Conservation (phyloP, 768 basidiomycete species). For the Termitomyces sp. region DNA sequence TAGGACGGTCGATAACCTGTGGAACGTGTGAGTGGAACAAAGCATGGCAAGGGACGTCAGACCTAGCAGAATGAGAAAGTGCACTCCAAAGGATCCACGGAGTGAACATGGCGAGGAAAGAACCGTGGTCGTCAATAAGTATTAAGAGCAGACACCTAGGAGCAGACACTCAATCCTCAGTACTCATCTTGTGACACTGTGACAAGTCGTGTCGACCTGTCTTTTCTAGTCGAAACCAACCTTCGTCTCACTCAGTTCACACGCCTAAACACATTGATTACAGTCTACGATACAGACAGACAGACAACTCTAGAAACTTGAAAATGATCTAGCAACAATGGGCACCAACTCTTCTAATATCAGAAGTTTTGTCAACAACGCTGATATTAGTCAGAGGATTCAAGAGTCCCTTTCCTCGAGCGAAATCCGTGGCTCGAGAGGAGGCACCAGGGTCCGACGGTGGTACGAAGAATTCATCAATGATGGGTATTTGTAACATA, state of each 20-base stretch:
- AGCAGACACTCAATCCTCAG: too few species aligned
- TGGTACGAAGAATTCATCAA: conserved; percentile 89
- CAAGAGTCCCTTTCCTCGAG: conserved; percentile 80
- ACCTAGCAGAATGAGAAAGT: conserved; percentile 61
- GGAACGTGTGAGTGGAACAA: neutral
- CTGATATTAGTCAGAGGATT: conserved; percentile 43
- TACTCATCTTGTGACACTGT: neutral
- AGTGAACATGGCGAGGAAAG: conserved; percentile 32
- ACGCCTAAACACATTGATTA: neutral
- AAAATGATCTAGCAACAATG: conserved; percentile 10
- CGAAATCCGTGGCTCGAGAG: conserved; percentile 74
- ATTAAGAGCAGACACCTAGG: neutral
- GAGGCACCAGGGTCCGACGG: conserved; percentile 74
- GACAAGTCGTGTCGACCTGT: neutral
- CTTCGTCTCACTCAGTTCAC: neutral
- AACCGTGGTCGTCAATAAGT: neutral
- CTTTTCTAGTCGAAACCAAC: neutral
- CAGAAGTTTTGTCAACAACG: conserved; percentile 16
- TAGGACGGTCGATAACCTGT: conserved; percentile 67
- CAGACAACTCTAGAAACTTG: neutral
- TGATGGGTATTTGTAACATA: conserved; percentile 87
- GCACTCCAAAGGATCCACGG: conserved; percentile 67
- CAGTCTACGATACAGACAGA: neutral
- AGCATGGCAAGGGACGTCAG: neutral
- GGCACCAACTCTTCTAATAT: conserved; percentile 7